Conservation (phyloP, 1,284 basidiomycete species). For the Coniferiporia sulphurascens region DNA sequence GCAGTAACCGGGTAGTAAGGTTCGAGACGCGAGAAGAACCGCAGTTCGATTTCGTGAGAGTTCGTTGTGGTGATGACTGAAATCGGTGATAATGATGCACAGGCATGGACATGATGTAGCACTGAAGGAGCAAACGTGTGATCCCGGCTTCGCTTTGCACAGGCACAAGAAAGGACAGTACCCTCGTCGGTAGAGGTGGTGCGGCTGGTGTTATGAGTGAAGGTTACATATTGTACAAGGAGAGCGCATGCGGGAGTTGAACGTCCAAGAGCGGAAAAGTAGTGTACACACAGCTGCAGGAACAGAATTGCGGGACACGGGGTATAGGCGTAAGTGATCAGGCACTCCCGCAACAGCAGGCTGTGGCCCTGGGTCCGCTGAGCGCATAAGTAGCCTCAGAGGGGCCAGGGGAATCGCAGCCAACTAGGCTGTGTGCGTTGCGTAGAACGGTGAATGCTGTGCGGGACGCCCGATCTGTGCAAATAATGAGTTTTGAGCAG, state of each 20-base stretch:
- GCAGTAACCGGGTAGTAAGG: neutral
- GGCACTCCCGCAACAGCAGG: neutral
- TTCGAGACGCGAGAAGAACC: neutral
- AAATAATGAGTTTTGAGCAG: conserved; percentile 31
- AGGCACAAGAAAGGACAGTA: neutral
- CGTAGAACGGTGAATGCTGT: conserved; percentile 41
- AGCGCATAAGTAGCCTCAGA: neutral
- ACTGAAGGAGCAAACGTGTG: neutral
- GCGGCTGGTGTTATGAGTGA: neutral
- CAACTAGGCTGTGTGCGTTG: conserved; percentile 1
- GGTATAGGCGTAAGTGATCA: neutral
- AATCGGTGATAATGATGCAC: neutral
- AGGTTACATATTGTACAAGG: neutral
- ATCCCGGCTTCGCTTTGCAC: neutral
- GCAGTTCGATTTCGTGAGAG: neutral
- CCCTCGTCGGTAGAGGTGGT: neutral
- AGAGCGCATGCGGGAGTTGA: neutral
- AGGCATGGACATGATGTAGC: neutral
- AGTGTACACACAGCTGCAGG: neutral
- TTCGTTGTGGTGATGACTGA: neutral
- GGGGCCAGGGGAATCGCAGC: neutral
- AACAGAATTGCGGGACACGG: neutral
- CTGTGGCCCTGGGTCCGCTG: neutral
- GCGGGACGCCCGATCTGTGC: conserved; percentile 36
- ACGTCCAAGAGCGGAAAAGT: neutral